phyloP scores from a whole-genome alignment of 495 filamentous ascomycete species.

The Pseudevernia furfuracea region DNA sequence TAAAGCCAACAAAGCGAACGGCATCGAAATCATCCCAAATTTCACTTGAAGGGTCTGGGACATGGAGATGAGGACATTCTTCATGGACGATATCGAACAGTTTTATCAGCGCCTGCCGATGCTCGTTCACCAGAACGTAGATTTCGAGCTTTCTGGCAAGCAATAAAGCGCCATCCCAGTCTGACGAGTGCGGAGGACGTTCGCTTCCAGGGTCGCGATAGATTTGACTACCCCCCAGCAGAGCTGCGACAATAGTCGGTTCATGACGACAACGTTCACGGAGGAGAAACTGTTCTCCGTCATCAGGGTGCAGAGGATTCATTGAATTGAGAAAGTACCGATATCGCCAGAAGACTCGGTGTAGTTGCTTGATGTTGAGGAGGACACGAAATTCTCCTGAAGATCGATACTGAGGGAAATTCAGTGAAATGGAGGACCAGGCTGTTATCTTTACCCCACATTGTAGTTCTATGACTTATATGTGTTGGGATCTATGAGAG shows the following conservation, averaged over 20 bases:
- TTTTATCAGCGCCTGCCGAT: neutral
- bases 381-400: too few species aligned
- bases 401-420: too few species aligned
- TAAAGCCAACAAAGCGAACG: too few species aligned
- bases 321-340: neutral
- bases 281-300: neutral
- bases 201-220: neutral
- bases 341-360: too few species aligned
- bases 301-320: neutral
- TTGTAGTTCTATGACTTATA: too few species aligned
- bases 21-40: too few species aligned
- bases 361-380: too few species aligned
- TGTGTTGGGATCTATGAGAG: too few species aligned
- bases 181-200: neutral
- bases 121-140: neutral
- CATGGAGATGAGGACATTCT: neutral
- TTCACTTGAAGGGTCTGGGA: too few species aligned
- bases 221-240: neutral
- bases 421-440: too few species aligned
- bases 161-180: neutral
- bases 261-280: neutral
- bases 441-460: too few species aligned
- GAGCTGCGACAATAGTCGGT: neutral
- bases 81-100: neutral
- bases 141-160: neutral